Base-by-base conservation (phyloP, 2,329 filamentous ascomycete species). In the Aspergillus proliferans region DNA sequence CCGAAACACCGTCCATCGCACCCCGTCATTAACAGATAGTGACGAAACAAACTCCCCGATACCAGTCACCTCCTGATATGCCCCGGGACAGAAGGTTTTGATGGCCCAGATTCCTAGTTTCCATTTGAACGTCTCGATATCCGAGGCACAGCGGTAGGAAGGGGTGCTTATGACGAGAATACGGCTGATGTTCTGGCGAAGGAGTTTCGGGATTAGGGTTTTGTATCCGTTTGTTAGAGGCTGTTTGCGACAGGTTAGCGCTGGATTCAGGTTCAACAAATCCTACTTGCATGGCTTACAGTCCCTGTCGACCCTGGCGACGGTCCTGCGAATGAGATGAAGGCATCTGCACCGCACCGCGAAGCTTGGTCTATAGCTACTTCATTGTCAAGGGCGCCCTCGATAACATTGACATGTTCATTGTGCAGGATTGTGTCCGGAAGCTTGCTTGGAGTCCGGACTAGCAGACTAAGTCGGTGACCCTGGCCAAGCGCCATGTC, bases 311-410 rank as follows among this genome's bases (percentile, higher is more conserved):
- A 15, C 21, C 46, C 43, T 5, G 30, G 4, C 22, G 46, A 19
- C 6, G 52, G 52, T 3, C 52, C 52, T n/a, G 50, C 46, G 34
- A 52, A 50, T 18, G 52, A 52, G 8, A 54, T 47, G 38, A 49
- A 49, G 3, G 44, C 38, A 14, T 49, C 44, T 24, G 47, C 41
- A 19, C 47, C 47, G 10, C 46, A 46, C 1, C 28, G 14, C 4
- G 47, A 40, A 19, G 42, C 49, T 26, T 47, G 10, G 3, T 48
- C 43, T 12, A 53, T 15, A 21, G 28, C 21, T 5, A 30, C 36
- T 22, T 48, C 38, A 18, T 46, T 43, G 22, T 53, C 46, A 3
- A 53, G 36, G 28, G 41, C 19, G 14, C 51, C 51, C 24, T 53
- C 39, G 22, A 53, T 47, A 10, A 51, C 41, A 7, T 24, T 10